These are phyloP conservation scores for Penicillium coffeae DNA, from an alignment of 495 filamentous ascomycete species.

Conservation along the genomic window DNA sequence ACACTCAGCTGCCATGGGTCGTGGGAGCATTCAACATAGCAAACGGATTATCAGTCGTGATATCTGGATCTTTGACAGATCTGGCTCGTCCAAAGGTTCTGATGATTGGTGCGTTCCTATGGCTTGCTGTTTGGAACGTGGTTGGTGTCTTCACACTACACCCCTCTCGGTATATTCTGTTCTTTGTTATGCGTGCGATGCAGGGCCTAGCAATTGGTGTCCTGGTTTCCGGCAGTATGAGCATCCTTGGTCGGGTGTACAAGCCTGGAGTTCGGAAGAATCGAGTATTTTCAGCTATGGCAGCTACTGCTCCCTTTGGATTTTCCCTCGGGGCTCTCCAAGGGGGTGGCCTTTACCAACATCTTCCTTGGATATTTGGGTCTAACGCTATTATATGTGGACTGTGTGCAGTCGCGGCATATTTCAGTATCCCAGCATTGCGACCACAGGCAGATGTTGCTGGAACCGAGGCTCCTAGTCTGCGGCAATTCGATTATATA, in stretches of 20 bases:
- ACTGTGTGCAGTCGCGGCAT: slow-evolving; percentile 16
- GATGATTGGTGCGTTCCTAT: slow-evolving; percentile 39
- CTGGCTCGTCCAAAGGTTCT: slow-evolving; percentile 37
- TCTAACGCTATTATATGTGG: slow-evolving; percentile 24
- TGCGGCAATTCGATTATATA: slow-evolving; percentile 26
- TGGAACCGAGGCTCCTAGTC: slow-evolving; percentile 15
- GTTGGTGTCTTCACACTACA: slow-evolving; percentile 35
- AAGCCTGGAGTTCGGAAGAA: slow-evolving; percentile 28
- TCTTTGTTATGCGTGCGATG: slow-evolving; percentile 29
- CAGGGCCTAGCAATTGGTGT: slow-evolving; percentile 27
- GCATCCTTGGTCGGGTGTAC: slow-evolving; percentile 28
- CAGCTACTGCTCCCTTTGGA: slow-evolving; percentile 22
- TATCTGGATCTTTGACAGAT: slow-evolving; percentile 42
- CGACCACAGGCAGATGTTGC: slow-evolving; percentile 20
- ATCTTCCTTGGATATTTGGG: slow-evolving; percentile 29
- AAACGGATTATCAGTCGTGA: slow-evolving; percentile 41
- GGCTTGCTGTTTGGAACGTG: slow-evolving; percentile 39
- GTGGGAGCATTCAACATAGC: slow-evolving; percentile 39
- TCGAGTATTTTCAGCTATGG: slow-evolving; percentile 28
- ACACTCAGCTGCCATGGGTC: slow-evolving; percentile 39
- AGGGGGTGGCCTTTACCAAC: slow-evolving; percentile 21
- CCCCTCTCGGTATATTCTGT: slow-evolving; percentile 27
- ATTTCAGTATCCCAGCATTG: slow-evolving; percentile 20
- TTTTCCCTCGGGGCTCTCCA: slow-evolving; percentile 25
- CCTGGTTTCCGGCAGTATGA: slow-evolving; percentile 26